phyloP scores from a whole-genome alignment of 2,329 filamentous ascomycete genomes.

The Botrytis aclada region DNA sequence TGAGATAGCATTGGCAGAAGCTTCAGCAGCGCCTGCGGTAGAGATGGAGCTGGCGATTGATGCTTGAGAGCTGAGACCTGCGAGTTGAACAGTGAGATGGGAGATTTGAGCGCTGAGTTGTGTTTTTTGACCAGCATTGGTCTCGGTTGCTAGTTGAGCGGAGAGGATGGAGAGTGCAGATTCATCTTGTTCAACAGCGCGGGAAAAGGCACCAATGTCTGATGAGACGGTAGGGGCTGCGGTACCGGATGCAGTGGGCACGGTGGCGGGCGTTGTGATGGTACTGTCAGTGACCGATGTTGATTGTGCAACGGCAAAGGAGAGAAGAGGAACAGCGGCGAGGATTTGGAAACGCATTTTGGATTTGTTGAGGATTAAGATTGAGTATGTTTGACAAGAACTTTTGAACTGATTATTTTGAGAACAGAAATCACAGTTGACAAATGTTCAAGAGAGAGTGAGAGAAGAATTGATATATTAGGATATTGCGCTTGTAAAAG shows the following conservation, averaged over 20 bases:
- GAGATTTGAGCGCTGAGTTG: constrained; percentile 14
- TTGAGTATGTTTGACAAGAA: not conserved
- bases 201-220: constrained; percentile 11
- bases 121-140: not conserved
- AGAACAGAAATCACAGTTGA: not conserved
- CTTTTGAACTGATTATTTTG: not conserved
- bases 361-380: not conserved
- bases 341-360: constrained; percentile 20
- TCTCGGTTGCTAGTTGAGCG: not conserved
- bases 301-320: constrained; percentile 8
- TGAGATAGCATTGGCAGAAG: not conserved
- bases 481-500: not conserved
- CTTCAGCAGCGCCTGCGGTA: not conserved
- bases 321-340: constrained; percentile 4
- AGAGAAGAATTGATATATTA: not conserved
- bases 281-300: not conserved
- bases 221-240: not conserved
- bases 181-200: not conserved
- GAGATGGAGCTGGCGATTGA: not conserved
- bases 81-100: not conserved
- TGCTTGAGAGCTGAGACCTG: constrained; percentile 5
- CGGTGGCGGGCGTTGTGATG: not conserved
- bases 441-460: too few relatives aligned
- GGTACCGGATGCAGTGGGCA: not conserved
- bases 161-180: not conserved